A percentile compares a stretch with the other conserved stretches of the same genome.
Conservation (phyloP, 371 early-diverging fungal species). For the Rhizopus sp. region DNA sequence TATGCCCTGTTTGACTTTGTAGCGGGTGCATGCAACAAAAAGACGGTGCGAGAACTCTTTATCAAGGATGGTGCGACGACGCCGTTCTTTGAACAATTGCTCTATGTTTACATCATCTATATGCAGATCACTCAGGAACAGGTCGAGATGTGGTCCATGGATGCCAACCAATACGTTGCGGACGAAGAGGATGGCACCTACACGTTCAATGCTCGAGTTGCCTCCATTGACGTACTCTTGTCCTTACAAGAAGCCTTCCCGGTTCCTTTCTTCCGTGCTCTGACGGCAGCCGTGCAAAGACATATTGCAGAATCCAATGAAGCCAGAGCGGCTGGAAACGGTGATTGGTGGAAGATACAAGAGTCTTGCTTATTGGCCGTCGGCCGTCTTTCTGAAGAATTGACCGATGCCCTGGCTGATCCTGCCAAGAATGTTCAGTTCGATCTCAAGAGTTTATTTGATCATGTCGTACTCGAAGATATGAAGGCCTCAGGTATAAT, state of each 20-base stretch:
- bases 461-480: slow-evolving; percentile 75
- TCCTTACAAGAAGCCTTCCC: slow-evolving; percentile 63
- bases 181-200: slow-evolving; percentile 89
- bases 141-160: slow-evolving; percentile 77
- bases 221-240: slow-evolving; percentile 75
- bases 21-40: slow-evolving; percentile 58
- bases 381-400: slow-evolving; percentile 63
- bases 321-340: slow-evolving; percentile 52
- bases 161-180: slow-evolving; percentile 85
- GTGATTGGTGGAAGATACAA: slow-evolving; percentile 81
- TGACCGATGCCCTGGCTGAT: slow-evolving; percentile 58
- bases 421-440: slow-evolving; percentile 40
- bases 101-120: slow-evolving; percentile 66
- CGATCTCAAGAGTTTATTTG: slow-evolving; percentile 75
- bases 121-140: slow-evolving; percentile 87
- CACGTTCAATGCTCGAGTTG: slow-evolving; percentile 80
- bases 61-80: slow-evolving; percentile 43
- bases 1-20: slow-evolving; percentile 75
- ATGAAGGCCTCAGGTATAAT: slow-evolving; percentile 57
- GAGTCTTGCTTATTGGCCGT: slow-evolving; percentile 81
- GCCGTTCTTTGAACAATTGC: slow-evolving; percentile 62
- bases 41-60: slow-evolving; percentile 43
- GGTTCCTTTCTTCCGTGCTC: slow-evolving; percentile 55
- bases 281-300: slow-evolving; percentile 54
- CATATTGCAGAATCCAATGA: slow-evolving; percentile 59